phyloP scores from a whole-genome alignment of 2,329 filamentous ascomycete species.

The Gaeumannomyces sp. region DNA sequence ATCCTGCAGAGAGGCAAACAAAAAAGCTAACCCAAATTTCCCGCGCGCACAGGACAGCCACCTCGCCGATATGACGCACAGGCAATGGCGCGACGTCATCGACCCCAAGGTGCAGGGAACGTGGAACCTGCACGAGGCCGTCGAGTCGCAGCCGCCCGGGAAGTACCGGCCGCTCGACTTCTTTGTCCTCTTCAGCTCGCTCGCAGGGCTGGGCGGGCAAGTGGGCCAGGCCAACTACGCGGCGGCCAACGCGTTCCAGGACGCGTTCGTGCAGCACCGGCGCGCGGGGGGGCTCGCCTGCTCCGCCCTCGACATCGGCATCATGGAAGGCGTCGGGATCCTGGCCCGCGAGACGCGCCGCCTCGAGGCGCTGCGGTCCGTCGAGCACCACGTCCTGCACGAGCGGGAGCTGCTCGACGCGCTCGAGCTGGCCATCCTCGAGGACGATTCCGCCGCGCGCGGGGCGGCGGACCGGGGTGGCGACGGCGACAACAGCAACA shows the following conservation, averaged over 20 bases:
- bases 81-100: conserved; percentile 27
- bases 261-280: conserved; percentile 25
- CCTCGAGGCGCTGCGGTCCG: conserved; percentile 8
- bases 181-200: conserved; percentile 12
- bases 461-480: too few species aligned
- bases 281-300: conserved; percentile 22
- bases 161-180: conserved; percentile 10
- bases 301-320: conserved; percentile 26
- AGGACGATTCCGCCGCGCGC: background rate
- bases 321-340: conserved; percentile 17
- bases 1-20: too few species aligned
- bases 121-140: conserved; percentile 31
- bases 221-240: conserved; percentile 25
- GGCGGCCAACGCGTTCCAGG: conserved; percentile 27
- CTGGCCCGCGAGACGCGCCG: conserved; percentile 10
- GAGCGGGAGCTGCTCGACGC: conserved; percentile 11
- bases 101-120: conserved; percentile 34
- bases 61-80: conserved; percentile 22
- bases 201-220: conserved; percentile 15
- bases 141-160: conserved; percentile 10
- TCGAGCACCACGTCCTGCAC: conserved; percentile 8
- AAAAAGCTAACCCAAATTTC: background rate
- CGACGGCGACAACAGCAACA: too few species aligned
- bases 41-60: conserved; percentile 9
- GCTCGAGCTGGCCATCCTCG: conserved; percentile 9